Percentiles rank a stretch among this genome's conserved stretches.
Evolutionary conservation across 192 early-diverging fungal species (phyloP).

Genomic region (Backusella macrospora): DNA sequence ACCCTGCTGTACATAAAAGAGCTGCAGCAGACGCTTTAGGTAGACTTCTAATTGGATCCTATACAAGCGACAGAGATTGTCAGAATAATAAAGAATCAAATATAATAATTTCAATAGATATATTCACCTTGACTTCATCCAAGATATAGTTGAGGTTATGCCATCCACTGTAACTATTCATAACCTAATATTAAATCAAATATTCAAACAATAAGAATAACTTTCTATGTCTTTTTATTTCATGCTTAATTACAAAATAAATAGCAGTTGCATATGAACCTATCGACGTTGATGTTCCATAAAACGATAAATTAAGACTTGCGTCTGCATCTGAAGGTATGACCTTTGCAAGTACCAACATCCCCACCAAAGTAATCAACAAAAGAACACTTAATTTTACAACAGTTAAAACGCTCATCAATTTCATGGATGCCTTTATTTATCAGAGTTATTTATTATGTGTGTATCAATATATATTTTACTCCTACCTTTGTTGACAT

Average conservation of each 20-base stretch:
- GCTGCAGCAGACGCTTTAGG: slow-evolving; percentile 27
- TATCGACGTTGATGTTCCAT: slow-evolving; percentile 21
- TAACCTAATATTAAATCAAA: not conserved
- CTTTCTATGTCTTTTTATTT: not conserved
- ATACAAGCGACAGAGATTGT: not conserved
- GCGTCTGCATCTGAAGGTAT: slow-evolving; percentile 22
- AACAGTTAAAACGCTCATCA: slow-evolving; percentile 32
- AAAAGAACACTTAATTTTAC: slow-evolving; percentile 29
- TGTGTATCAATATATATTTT: not conserved
- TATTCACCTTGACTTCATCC: slow-evolving; percentile 36
- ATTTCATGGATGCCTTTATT: slow-evolving; percentile 21
- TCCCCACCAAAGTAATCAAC: slow-evolving; percentile 20
- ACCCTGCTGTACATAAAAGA: slow-evolving; percentile 16
- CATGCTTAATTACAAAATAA: slow-evolving; percentile 25
- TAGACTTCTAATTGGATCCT: slow-evolving; percentile 30
- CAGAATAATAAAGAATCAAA: not conserved
- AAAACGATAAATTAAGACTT: slow-evolving; percentile 32
- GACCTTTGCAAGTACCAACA: slow-evolving; percentile 17
- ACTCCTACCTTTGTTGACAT: slow-evolving; percentile 27
- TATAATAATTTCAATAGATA: not conserved
- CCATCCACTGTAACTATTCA: slow-evolving; percentile 33
- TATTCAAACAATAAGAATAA: not conserved
- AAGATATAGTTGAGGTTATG: slow-evolving; percentile 34
- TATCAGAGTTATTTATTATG: not conserved
- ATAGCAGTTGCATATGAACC: slow-evolving; percentile 38